Conservation (phyloP, 257 asterid genomes). For the Solanum raphanifolium region DNA sequence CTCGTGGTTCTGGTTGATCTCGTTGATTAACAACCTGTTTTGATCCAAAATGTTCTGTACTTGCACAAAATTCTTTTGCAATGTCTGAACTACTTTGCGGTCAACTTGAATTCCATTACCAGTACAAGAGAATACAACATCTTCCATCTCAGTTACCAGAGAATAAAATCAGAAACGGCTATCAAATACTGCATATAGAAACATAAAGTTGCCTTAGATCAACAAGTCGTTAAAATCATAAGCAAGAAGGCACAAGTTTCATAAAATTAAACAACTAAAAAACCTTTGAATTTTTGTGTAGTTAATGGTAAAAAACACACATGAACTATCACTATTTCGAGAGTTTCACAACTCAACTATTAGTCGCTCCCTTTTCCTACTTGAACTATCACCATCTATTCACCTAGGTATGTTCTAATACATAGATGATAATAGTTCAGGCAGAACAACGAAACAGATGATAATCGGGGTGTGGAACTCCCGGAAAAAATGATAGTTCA, state of each 20-base stretch:
- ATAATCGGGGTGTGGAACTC: not conserved
- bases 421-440: not conserved
- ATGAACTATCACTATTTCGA: not conserved
- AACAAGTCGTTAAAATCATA: not conserved
- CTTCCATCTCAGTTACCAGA: slow-evolving; percentile 19
- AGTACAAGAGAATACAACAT: slow-evolving; percentile 13
- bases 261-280: not conserved
- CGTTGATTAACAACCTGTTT: slow-evolving; percentile 30
- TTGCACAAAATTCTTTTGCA: slow-evolving; percentile 30
- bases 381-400: not conserved
- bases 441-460: not conserved
- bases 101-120: slow-evolving; percentile 21
- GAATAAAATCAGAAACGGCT: not conserved
- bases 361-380: not conserved
- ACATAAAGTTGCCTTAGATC: not conserved
- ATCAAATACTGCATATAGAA: slow-evolving; percentile 9
- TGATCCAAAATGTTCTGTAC: slow-evolving; percentile 35
- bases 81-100: slow-evolving; percentile 17
- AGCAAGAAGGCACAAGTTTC: not conserved
- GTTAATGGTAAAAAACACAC: not conserved
- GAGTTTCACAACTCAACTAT: not conserved
- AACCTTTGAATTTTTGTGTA: not conserved
- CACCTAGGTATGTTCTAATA: not conserved
- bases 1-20: slow-evolving; percentile 36
- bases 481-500: not conserved